Evolutionary conservation across 441 rosid genomes (phyloP).

Genomic region (Euphorbia celastroides): DNA sequence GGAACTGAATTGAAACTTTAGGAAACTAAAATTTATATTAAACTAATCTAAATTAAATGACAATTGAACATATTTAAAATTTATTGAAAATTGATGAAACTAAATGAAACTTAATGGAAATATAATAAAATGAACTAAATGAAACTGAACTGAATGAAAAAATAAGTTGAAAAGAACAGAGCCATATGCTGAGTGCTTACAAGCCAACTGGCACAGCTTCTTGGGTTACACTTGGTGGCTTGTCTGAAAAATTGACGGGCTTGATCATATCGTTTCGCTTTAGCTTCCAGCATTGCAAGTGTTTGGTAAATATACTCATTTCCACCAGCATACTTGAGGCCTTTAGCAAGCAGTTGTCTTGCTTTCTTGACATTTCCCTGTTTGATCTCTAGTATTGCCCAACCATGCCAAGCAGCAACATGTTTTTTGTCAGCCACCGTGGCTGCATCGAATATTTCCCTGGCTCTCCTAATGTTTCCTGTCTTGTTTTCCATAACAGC

Average conservation of each 20-base stretch:
- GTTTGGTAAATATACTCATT: conserved; percentile 93
- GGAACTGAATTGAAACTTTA: too few relatives aligned
- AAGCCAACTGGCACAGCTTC: conserved; percentile 97
- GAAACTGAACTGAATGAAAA: too few relatives aligned
- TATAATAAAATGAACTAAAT: too few relatives aligned
- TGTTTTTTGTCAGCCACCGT: conserved; percentile 91
- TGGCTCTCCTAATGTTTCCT: conserved; percentile 79
- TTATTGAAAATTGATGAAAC: too few relatives aligned
- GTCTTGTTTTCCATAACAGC: conserved; percentile 83
- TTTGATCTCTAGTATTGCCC: conserved; percentile 92
- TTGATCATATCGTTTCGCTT: conserved; percentile 65
- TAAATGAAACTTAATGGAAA: too few relatives aligned
- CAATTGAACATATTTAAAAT: too few relatives aligned
- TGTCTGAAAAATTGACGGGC: conserved; percentile 75
- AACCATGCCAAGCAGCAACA: conserved; percentile 96
- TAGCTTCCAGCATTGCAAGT: conserved; percentile 77
- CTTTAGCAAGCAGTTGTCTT: conserved; percentile 81
- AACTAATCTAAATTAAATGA: too few relatives aligned
- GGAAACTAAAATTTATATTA: too few relatives aligned
- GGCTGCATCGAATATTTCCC: conserved; percentile 92
- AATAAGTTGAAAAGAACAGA: too few relatives aligned
- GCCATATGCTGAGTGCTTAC: conserved; percentile 59
- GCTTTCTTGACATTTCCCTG: conserved; percentile 91
- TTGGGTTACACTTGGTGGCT: conserved; percentile 80
- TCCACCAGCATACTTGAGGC: conserved; percentile 72